Conservation (phyloP, 2,329 filamentous ascomycete species). For the Drechslera avenae region DNA sequence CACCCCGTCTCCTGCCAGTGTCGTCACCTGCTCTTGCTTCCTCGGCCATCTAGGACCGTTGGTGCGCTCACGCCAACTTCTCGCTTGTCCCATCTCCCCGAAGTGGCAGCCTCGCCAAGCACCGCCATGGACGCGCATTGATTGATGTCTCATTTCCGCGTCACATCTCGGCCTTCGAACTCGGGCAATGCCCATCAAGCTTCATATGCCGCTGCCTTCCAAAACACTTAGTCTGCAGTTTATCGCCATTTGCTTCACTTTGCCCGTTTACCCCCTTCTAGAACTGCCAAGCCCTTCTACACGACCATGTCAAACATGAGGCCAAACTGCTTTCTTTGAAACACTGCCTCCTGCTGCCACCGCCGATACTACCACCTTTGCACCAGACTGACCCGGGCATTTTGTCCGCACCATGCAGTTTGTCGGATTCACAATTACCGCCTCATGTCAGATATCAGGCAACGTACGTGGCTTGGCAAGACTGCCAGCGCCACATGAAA, state of each 20-base stretch:
- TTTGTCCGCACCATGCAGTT: too few relatives aligned
- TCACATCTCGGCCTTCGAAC: neutral
- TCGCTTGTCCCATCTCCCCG: constrained; percentile 19
- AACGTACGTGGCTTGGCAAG: too few relatives aligned
- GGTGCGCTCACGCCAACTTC: neutral
- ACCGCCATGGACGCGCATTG: constrained; percentile 17
- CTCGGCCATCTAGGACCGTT: neutral
- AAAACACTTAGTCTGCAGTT: constrained; percentile 1
- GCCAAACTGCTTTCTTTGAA: too few relatives aligned
- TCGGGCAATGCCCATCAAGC: neutral
- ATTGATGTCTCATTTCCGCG: constrained; percentile 18
- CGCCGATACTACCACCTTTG: neutral
- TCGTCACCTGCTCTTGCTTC: constrained; percentile 6
- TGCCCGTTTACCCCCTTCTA: constrained; percentile 1
- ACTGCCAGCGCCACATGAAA: too few relatives aligned
- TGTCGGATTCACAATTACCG: too few relatives aligned
- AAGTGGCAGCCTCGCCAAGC: constrained; percentile 14
- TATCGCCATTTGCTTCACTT: constrained; percentile 4
- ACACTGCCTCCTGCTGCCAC: neutral
- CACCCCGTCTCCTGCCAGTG: neutral
- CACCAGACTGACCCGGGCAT: too few relatives aligned
- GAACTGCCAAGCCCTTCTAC: constrained; percentile 1
- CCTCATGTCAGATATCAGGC: neutral
- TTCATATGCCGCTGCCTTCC: constrained; percentile 2
- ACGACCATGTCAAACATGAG: neutral